Conservation (phyloP, 768 basidiomycete species). For the Hortiboletus campestris region DNA sequence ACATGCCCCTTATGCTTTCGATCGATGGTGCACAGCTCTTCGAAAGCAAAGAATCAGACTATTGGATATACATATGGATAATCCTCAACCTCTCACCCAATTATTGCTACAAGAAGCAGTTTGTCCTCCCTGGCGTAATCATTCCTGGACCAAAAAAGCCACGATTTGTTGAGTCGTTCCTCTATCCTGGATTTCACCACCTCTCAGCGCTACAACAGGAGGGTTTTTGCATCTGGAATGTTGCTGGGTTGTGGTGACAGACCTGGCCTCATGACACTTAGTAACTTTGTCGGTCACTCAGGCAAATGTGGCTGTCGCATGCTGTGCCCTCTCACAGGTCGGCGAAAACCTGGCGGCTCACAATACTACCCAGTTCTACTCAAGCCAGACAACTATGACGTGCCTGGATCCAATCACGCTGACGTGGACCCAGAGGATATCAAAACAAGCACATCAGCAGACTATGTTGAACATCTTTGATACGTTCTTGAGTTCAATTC, state of each 20-base stretch:
- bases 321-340: not conserved
- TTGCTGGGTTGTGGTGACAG: not conserved
- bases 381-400: not conserved
- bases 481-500: not conserved
- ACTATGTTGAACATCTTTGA: not conserved
- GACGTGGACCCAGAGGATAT: not conserved
- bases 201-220: conserved; percentile 17
- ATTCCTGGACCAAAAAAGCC: conserved; percentile 35
- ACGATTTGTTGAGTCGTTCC: conserved; percentile 28
- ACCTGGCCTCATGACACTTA: not conserved
- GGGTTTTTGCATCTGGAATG: conserved; percentile 24
- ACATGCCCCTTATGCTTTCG: not conserved
- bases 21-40: conserved; percentile 41
- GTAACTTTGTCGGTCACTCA: not conserved
- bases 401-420: not conserved
- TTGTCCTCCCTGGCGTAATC: not conserved
- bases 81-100: conserved; percentile 19
- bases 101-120: not conserved
- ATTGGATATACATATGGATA: conserved; percentile 39
- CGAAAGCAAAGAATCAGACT: not conserved
- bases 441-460: not conserved
- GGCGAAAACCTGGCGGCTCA: not conserved
- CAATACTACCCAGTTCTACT: not conserved
- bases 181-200: conserved; percentile 15
- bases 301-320: not conserved